A percentile compares a stretch with the other conserved stretches of the same genome.
These are phyloP conservation scores for Suhomyces terraborum DNA, from an alignment of 1,139 yeast species.

Conservation along the genomic window DNA sequence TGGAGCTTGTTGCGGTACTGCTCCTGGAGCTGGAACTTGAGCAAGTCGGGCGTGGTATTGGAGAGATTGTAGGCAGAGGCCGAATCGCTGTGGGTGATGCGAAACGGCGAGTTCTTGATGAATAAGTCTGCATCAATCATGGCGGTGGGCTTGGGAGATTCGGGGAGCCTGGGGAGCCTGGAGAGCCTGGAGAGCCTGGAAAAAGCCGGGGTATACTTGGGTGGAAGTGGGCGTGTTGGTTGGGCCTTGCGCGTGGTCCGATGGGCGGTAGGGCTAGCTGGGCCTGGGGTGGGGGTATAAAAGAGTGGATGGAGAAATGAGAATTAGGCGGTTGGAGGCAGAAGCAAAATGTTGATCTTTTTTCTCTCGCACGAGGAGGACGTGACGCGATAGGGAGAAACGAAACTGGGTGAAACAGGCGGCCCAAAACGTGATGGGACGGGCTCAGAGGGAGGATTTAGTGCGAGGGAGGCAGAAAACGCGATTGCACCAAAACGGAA, in stretches of 20 bases:
- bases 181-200: no score
- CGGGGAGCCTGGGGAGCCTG: no score
- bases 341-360: conserved; percentile 4
- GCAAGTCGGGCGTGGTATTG: conserved; percentile 46
- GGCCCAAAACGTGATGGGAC: not conserved
- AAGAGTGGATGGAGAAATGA: not conserved
- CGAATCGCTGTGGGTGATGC: conserved; percentile 33
- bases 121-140: conserved; percentile 42
- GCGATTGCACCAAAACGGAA: no score
- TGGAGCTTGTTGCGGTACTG: conserved; percentile 35
- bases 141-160: no score
- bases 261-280: no score
- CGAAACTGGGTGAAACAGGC: not conserved
- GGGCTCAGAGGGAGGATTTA: not conserved
- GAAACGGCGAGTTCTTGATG: conserved; percentile 42
- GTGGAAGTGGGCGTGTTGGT: no score
- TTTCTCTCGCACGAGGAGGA: conserved; percentile 5
- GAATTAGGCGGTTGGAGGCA: conserved; percentile 1
- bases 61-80: conserved; percentile 28
- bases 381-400: conserved; percentile 4
- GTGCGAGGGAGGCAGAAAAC: no score
- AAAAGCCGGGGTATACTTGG: no score
- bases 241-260: no score
- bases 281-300: not conserved
- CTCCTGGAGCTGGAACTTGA: conserved; percentile 49